Base-by-base conservation (phyloP, 139 green algal genomes). In the Tetradesmus lagerheimii region DNA sequence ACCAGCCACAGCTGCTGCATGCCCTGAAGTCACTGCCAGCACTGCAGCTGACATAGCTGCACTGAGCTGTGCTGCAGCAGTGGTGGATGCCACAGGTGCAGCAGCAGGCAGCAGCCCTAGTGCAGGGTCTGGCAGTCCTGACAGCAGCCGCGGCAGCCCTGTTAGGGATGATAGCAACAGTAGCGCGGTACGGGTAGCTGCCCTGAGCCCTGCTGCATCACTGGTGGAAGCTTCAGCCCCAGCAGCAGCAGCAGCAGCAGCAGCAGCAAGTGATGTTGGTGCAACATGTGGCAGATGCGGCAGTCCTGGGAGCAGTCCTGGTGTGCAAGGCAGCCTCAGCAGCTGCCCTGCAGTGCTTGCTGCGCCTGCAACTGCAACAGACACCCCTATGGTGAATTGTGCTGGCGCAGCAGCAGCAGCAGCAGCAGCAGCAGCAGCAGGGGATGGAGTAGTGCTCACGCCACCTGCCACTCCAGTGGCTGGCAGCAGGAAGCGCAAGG, bases 211-310 rank as follows among this genome's bases (percentile, higher is more conserved):
- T 11, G 14, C 50, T 5, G 57, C 38, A 34, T 37, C 38, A 83
- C 31, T 37, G 20, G 76, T 12, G 57, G 38, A 29, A 35, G 38
- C n/a, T 35, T 41, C 37, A 45, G 15, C 0, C 57, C 35, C 76
- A 53, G 76, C 76, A 83, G 76, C 38, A 83, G 77, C 31, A 15
- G 76, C 76, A 82, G 76, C 35, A 82, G 35, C 76, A 34, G 35
- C 35, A n/a, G 25, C 76, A 82, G 35, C 76, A 53, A 8, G 35
- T 14, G 5, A 5, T 5, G 34, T 8, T 29, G 76, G 4, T 45
- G 76, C 35, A 53, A 34, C 5, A 15, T 81, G 4, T 45, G 76
- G 35, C 34, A 83, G 35, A 39, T 45, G 20, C 34, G 15, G 31
- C 71, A 79, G n/a, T 20, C 71, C 71, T 79, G 71, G 31, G n/a